Evolutionary conservation across 805 yeast species (phyloP).

Genomic region (Myxozyma neotropica): DNA sequence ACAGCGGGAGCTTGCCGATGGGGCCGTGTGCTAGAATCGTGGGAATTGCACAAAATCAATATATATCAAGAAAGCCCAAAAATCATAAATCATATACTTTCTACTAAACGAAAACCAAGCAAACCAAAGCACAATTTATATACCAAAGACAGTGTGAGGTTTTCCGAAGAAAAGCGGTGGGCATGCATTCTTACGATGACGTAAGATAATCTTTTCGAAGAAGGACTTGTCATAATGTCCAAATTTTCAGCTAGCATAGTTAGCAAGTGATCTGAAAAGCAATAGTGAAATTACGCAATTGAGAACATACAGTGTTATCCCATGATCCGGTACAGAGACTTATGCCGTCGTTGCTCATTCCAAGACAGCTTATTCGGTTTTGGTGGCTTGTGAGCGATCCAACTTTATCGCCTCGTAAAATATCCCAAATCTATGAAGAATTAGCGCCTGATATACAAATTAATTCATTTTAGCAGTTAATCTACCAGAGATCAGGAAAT

Average conservation of each 20-base stretch:
- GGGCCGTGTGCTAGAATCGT: background rate
- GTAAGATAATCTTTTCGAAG: too few species aligned
- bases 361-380: constrained; percentile 63
- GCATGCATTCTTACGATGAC: too few species aligned
- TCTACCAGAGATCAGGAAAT: background rate
- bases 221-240: constrained; percentile 14
- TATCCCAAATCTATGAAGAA: constrained; percentile 67
- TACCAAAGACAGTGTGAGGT: too few species aligned
- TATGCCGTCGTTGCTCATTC: constrained; percentile 70
- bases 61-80: background rate
- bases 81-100: background rate
- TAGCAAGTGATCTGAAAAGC: background rate
- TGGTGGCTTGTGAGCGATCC: constrained; percentile 68
- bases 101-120: background rate
- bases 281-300: background rate
- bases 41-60: background rate
- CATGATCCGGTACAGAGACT: constrained; percentile 80
- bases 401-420: constrained; percentile 62
- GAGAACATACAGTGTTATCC: constrained; percentile 57
- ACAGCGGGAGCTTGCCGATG: background rate
- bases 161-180: too few species aligned
- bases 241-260: constrained; percentile 15
- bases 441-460: too few species aligned
- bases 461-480: too few species aligned
- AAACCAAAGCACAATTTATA: too few species aligned